Evolutionary conservation across 495 filamentous ascomycete species (phyloP), one percentile per base, ranked within the genome.

Genomic region (Penicillium bialowiezense): DNA sequence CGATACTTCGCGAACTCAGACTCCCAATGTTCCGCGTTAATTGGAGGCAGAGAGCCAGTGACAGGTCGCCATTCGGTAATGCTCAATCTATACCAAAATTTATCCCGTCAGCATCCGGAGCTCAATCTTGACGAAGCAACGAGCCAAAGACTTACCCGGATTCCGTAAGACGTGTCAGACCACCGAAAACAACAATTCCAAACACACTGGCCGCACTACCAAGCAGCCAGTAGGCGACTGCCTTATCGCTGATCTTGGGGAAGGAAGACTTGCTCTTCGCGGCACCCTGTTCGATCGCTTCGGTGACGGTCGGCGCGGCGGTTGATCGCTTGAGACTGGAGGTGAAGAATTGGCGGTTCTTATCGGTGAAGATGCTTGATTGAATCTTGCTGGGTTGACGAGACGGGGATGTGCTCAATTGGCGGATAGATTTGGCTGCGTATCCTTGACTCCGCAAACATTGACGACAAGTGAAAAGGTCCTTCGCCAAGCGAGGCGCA

Each of bases 61-160:
- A 97, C 90, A 53, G 93, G 93, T 54, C 85, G 89, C 93, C 93
- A 98, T 90, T 98, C 95, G 42, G 93, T 98, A 62, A 98, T 98
- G 69, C 90, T 96, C 53, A 98, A 81, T 37, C 91, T 96, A 48
- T 38, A 53, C n/a, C 13, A 52, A 45, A 23, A 40, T 20, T 38
- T 53, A 21, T 50, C 23, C 23, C 18, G 52, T 69, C 42, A 70
- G 61, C 44, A 15, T 44, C 29, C 14, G 26, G 13, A 28, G 23
- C 13, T 42, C 39, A 37, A 10, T 38, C 37, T 3, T 24, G 12
- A 6, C 6, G 14, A 15, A n/a, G 13, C 8, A 39, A 31, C 14
- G 6, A 13, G 5, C 12, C 6, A 19, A 18, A 13, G 40, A 64
- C 73, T 49, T 83, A 96, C 89, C 92, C 93, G 50, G 93, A 98